These are phyloP conservation scores for Nannizzia gypsea DNA, from an alignment of 2,329 filamentous ascomycete genomes.

Conservation along the genomic window DNA sequence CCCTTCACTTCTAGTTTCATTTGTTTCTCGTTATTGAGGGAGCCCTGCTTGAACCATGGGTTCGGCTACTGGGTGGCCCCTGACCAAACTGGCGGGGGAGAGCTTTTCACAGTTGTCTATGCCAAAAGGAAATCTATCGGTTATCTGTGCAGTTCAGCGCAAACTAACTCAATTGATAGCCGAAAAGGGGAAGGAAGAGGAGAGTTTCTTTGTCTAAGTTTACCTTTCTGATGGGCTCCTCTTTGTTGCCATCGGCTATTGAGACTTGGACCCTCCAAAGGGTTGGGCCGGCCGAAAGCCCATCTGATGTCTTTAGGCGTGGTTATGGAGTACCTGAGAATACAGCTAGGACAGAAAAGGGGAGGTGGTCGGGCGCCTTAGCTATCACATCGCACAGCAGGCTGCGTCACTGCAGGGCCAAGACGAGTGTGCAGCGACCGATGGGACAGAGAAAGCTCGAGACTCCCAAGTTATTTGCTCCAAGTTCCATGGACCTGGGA, in stretches of 20 bases:
- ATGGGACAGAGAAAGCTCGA: neutral
- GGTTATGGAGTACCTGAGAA: neutral
- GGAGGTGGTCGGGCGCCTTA: neutral
- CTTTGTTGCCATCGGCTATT: constrained; percentile 1
- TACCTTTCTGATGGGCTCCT: neutral
- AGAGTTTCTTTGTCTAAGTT: neutral
- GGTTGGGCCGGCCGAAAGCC: neutral
- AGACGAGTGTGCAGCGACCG: neutral
- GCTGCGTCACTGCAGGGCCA: neutral
- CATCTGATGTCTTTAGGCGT: neutral
- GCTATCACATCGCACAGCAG: neutral
- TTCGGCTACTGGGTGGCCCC: neutral
- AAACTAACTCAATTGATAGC: neutral
- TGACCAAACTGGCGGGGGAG: neutral
- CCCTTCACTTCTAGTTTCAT: neutral
- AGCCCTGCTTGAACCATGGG: neutral
- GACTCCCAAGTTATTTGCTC: neutral
- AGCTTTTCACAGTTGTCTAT: no score
- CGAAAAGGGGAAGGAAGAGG: no score
- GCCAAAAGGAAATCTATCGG: no score
- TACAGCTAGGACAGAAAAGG: neutral
- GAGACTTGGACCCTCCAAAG: neutral
- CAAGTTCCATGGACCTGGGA: neutral
- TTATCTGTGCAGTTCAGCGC: neutral
- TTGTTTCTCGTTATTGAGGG: neutral